Evolutionary conservation across 768 basidiomycete genomes (phyloP), one percentile per base, ranked within the genome.

Genomic region (Leucocoprinus birnbaumii): DNA sequence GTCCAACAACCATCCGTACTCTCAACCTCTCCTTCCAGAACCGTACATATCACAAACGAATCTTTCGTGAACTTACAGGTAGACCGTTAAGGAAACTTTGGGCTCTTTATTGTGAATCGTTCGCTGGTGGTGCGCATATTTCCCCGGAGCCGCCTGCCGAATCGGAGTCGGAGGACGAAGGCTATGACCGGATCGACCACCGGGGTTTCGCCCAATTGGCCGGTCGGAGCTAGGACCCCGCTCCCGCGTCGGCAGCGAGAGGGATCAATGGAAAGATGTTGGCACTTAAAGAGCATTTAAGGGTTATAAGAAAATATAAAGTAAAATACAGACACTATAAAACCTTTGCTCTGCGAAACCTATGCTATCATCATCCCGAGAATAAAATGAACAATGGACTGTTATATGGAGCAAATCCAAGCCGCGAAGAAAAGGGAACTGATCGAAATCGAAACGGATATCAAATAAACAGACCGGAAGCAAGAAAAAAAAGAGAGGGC

Each of bases 21-120:
- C 72, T 92, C 34, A 91, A 91, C 57, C 73, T 63, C 24, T 63
- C 66, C 27, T 69, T 90, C 73, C 75, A 74, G 47, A 74, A 76
- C 45, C 65, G 60, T 14, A 70, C 71, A 38, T 87, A 86, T 53
- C 72, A 80, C 41, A 77, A 76, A 31, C 60, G 60, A 10, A 67
- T 86, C 3, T 87, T 87, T 63, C 74, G 73, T 58, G 66, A 75
- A 24, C 62, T 83, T 6, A 79, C 83, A 0, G 85, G 86, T 1
- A 65, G 71, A 14, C 67, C 74, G 26, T 75, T 89, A 25, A 69
- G 71, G 25, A 73, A 78, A 57, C 71, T 90, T 24, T 91, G 88
- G 87, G 63, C 63, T 45, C 54, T 71, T 14, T 91, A 90, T 65
- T 73, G 78, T 48, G 69, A 64, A 26, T 60, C 75, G 27, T 59